Conservation (phyloP, 1,284 basidiomycete species). For the Microbotryum lychnidis-dioicae region DNA sequence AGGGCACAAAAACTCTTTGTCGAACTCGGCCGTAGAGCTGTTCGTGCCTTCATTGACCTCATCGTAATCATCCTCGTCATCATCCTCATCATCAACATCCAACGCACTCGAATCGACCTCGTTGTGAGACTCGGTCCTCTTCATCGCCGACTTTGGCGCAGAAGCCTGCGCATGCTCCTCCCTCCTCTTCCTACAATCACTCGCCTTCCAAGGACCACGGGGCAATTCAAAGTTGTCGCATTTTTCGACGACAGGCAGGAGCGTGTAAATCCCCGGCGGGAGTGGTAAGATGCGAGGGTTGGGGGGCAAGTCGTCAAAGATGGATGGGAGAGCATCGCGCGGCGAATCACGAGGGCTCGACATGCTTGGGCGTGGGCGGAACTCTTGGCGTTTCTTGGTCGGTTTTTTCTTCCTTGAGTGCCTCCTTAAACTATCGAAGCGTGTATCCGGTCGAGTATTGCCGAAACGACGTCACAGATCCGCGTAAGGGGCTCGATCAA, state of each 20-base stretch:
- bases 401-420: no score
- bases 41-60: background rate
- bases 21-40: background rate
- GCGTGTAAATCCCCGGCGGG: constrained; percentile 28
- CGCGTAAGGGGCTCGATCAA: no score
- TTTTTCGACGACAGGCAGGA: constrained; percentile 26
- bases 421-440: no score
- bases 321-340: no score
- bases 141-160: background rate
- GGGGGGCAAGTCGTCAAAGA: constrained; percentile 4
- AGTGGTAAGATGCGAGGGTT: constrained; percentile 9
- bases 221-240: constrained; percentile 31
- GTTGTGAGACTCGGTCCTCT: no score
- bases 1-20: constrained; percentile 21
- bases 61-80: background rate
- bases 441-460: no score
- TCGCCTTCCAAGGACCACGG: constrained; percentile 17
- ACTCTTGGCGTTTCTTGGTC: no score
- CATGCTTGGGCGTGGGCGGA: no score
- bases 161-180: constrained; percentile 5
- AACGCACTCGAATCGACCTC: constrained; percentile 8
- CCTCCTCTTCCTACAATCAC: constrained; percentile 8
- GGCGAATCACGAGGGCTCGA: no score
- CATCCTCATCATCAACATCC: constrained; percentile 15
- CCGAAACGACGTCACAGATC: no score